Conservation (phyloP, 2,329 filamentous ascomycete species). For the Penicillium corylophilum region DNA sequence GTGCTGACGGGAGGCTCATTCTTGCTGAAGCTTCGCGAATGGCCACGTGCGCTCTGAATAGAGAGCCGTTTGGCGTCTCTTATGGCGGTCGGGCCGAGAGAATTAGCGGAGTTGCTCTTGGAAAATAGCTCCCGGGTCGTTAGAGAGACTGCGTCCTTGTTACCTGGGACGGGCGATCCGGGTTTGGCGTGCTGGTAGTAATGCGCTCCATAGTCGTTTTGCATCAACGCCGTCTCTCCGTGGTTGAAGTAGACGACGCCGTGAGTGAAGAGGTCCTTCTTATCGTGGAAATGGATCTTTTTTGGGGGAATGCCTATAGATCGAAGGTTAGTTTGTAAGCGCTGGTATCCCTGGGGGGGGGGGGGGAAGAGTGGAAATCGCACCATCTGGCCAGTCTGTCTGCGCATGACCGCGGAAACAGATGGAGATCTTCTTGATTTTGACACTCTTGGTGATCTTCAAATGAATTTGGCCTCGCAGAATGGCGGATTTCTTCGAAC, state of each 20-base stretch:
- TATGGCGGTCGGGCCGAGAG: conserved; percentile 45
- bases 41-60: conserved; percentile 73
- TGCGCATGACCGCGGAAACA: conserved; percentile 81
- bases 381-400: conserved; percentile 93
- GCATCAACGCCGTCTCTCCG: conserved; percentile 46
- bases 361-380: background rate
- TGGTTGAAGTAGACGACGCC: conserved; percentile 88
- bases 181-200: conserved; percentile 56
- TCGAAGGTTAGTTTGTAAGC: conserved; percentile 3
- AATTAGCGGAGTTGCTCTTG: conserved; percentile 40
- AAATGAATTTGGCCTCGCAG: conserved; percentile 80
- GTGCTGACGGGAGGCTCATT: conserved; percentile 61
- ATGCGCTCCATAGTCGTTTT: conserved; percentile 63
- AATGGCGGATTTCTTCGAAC: conserved; percentile 71
- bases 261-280: conserved; percentile 82
- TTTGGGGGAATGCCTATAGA: conserved; percentile 73
- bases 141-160: conserved; percentile 33
- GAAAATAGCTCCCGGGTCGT: conserved; percentile 39
- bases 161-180: conserved; percentile 23
- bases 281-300: conserved; percentile 79
- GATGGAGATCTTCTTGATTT: conserved; percentile 86
- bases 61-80: conserved; percentile 67
- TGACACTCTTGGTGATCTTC: conserved; percentile 81
- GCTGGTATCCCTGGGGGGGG: background rate
- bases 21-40: conserved; percentile 82